phyloP scores from a whole-genome alignment of 2,329 filamentous ascomycete genomes.

The Cladorrhinum sp. region DNA sequence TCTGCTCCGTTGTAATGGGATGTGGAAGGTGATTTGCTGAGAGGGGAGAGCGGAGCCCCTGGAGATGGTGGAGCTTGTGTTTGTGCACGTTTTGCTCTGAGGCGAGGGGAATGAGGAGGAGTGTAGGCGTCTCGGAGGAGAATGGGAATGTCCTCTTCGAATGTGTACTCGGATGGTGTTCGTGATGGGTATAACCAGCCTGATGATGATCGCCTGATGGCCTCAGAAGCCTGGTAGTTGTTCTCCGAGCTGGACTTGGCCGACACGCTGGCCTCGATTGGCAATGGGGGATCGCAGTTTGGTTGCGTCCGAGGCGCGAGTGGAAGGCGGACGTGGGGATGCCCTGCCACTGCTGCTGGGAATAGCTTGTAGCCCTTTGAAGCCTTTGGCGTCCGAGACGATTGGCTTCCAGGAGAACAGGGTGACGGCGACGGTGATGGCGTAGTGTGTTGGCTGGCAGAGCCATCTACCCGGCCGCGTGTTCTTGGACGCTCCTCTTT shows the following conservation, averaged over 20 bases:
- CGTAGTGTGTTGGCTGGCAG: background rate
- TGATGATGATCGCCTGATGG: too few species aligned
- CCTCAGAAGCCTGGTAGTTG: too few species aligned
- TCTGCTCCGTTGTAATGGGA: background rate
- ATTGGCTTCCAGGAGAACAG: constrained; percentile 3
- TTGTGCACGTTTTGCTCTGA: background rate
- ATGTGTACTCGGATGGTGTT: background rate
- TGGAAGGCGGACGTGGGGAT: background rate
- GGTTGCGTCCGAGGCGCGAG: background rate
- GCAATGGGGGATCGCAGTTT: background rate
- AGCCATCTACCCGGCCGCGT: background rate
- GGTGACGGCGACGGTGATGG: background rate
- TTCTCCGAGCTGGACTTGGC: background rate
- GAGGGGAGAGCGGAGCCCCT: constrained; percentile 13
- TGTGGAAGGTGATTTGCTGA: constrained; percentile 1
- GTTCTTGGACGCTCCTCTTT: constrained; percentile 1
- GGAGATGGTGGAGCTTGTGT: background rate
- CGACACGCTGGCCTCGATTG: background rate
- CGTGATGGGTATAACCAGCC: background rate
- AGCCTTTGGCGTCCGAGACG: constrained; percentile 15
- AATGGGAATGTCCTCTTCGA: background rate
- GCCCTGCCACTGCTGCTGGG: background rate
- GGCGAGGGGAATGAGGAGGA: background rate
- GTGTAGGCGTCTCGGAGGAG: background rate
- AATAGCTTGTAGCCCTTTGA: background rate